Evolutionary conservation across 2,329 filamentous ascomycete genomes (phyloP), one percentile per base, ranked within the genome.

Genomic region (Colletotrichum melonis): DNA sequence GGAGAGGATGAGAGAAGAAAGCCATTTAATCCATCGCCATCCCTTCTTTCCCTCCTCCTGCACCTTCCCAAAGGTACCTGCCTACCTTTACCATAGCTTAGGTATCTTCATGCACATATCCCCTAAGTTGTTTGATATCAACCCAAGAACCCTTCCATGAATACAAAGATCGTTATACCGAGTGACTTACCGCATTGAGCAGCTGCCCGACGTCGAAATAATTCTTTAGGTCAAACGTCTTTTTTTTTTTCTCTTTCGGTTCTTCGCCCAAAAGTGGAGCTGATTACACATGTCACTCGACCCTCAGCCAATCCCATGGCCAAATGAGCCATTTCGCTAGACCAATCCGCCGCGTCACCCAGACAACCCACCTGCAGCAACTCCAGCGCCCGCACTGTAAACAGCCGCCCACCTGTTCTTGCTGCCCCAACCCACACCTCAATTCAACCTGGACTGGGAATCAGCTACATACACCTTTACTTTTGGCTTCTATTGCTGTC

Each of bases 251-350:
- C 11, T 9, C 16, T 42, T 42, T 19, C 32, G 32, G 6, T 49
- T 49, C 42, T 46, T n/a, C 12, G 22, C 69, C 54, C 14, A 59
- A 72, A n/a, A n/a, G 67, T 60, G 60, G 67, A n/a, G 28, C 14
- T 65, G 71, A 56, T 70, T 73, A 49, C 42, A 49, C 19, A 73
- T 58, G 56, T 73, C 71, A 66, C 62, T 66, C 56, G 9, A 22
- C 42, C 42, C 46, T 28, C 22, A 62, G 55, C 71, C 67, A 71
- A 70, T 73, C 24, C 67, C 30, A 30, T 56, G 32, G 12, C 38
- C 46, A 30, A 54, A 64, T 59, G 68, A 62, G 54, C 71, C 71
- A 73, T 73, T 49, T 73, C 71, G 71, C 67, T 73, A 73, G 54
- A 32, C 54, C 55, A 64, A 62, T 57, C 59, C 26, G 22, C 52